These are phyloP conservation scores for Xylaria palmicola DNA, from an alignment of 495 filamentous ascomycete species.

Conservation along the genomic window DNA sequence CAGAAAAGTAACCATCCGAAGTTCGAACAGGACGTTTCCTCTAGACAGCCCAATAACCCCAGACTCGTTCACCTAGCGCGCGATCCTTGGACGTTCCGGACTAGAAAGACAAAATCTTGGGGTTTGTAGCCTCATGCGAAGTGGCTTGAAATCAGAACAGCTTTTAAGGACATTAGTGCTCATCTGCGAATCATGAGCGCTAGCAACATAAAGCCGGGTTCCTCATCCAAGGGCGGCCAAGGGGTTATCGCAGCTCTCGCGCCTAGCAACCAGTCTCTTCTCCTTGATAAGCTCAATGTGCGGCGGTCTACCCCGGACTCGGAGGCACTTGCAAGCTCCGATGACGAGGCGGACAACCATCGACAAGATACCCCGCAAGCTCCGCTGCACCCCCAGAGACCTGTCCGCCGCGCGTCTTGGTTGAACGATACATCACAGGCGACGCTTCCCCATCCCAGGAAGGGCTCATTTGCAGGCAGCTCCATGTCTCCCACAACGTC, in stretches of 20 bases:
- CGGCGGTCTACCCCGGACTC: slow-evolving; percentile 83
- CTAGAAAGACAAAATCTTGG: slow-evolving; percentile 5
- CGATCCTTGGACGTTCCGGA: slow-evolving; percentile 7
- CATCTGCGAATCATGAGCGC: slow-evolving; percentile 46
- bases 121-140: slow-evolving; percentile 12
- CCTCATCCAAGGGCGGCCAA: slow-evolving; percentile 42
- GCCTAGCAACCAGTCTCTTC: slow-evolving; percentile 56
- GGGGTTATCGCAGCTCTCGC: slow-evolving; percentile 34
- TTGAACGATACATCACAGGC: slow-evolving; percentile 57
- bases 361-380: slow-evolving; percentile 48
- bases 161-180: slow-evolving; percentile 12
- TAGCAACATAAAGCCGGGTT: slow-evolving; percentile 39
- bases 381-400: slow-evolving; percentile 47
- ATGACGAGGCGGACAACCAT: slow-evolving; percentile 73
- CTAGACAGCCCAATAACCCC: not conserved
- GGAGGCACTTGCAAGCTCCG: slow-evolving; percentile 87
- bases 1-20: not conserved
- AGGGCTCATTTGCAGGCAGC: slow-evolving; percentile 60
- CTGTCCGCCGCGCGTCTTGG: slow-evolving; percentile 60
- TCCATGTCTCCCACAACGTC: slow-evolving; percentile 75
- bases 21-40: not conserved
- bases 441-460: slow-evolving; percentile 43
- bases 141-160: slow-evolving; percentile 10
- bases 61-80: not conserved
- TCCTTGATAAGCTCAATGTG: slow-evolving; percentile 73